Evolutionary conservation across 768 basidiomycete species (phyloP), one percentile per base, ranked within the genome.

Genomic region (Lactarius indigo): DNA sequence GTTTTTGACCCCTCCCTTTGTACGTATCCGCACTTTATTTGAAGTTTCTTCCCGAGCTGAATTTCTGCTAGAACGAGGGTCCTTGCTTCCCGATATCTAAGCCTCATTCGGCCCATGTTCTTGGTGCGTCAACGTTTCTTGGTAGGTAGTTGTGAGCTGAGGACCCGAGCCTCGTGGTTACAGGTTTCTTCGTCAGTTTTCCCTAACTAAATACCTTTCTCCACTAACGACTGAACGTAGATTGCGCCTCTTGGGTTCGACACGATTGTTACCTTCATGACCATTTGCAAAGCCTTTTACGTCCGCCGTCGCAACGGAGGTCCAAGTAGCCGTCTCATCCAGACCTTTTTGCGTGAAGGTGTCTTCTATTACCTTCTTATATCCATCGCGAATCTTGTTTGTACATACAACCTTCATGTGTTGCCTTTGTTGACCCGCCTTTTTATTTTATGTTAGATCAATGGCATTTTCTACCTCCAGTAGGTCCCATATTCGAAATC

Each of bases 381-480:
- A 74, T 92, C 91, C n/a, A 85, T 92, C 59, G 91, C 91, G 57
- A 93, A 93, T 78, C 78, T 93, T 79, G 82, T 83, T 63, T 67
- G 79, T 72, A 9, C 39, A 50, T 9, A 12, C 31, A 18, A 18
- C 23, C 56, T 13, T 20, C n/a, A 28, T 10, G 28, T 31, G 44
- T 60, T 35, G 23, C 13, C 30, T 8, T 64, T 30, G 42, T 55
- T 15, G 41, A 26, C 54, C 65, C 0, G 26, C 39, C 37, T 20
- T 12, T 64, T 30, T 18, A 10, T 65, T 30, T 59, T 18, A 10
- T 65, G 26, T 59, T 66, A 82, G 81, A 86, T 92, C 74, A 92
- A 92, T 69, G 91, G 91, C 52, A 87, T 92, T 41, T 92, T 92
- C 75, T 92, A 92, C 75, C 83, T 92, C n/a, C 91, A 92, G 89